These are phyloP conservation scores for Striga hermonthica DNA, from an alignment of 305 asterid genomes.

Conservation along the genomic window DNA sequence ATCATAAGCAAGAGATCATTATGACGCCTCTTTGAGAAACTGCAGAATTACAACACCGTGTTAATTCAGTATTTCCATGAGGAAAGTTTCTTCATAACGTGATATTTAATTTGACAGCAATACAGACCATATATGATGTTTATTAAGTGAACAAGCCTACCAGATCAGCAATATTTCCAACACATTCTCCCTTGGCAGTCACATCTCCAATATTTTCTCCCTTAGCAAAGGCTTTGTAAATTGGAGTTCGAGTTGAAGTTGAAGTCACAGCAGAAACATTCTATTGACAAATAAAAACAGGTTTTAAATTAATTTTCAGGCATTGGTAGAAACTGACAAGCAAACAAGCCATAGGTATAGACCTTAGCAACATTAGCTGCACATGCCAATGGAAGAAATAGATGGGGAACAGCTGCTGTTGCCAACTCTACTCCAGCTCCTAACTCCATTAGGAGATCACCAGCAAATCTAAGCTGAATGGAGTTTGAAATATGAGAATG, in stretches of 20 bases:
- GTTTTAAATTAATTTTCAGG: conserved; percentile 27
- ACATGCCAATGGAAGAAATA: conserved; percentile 95
- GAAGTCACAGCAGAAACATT: conserved; percentile 95
- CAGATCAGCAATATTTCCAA: conserved; percentile 91
- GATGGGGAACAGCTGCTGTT: conserved; percentile 82
- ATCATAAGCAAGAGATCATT: conserved; percentile 9
- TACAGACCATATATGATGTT: conserved; percentile 25
- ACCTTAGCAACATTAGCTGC: conserved; percentile 99
- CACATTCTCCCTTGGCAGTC: conserved; percentile 99
- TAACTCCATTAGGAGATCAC: conserved; percentile 93
- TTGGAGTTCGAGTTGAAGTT: conserved; percentile 94
- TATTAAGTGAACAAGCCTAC: conserved; percentile 43
- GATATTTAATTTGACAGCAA: conserved; percentile 20
- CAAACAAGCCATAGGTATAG: conserved; percentile 23
- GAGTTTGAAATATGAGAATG: conserved; percentile 25
- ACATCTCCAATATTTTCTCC: conserved; percentile 99
- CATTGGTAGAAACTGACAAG: conserved; percentile 18
- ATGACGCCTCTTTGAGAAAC: conserved; percentile 15
- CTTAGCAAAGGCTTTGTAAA: conserved; percentile 96
- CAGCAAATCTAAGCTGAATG: conserved; percentile 84
- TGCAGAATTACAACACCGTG: conserved; percentile 13
- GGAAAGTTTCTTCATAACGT: conserved; percentile 13
- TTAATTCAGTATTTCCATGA: conserved; percentile 5
- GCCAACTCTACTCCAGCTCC: conserved; percentile 97
- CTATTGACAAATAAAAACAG: conserved; percentile 43